Evolutionary conservation across 345 rosid genomes (phyloP), one percentile per base, ranked within the genome.

Genomic region (Populus pruinosa): DNA sequence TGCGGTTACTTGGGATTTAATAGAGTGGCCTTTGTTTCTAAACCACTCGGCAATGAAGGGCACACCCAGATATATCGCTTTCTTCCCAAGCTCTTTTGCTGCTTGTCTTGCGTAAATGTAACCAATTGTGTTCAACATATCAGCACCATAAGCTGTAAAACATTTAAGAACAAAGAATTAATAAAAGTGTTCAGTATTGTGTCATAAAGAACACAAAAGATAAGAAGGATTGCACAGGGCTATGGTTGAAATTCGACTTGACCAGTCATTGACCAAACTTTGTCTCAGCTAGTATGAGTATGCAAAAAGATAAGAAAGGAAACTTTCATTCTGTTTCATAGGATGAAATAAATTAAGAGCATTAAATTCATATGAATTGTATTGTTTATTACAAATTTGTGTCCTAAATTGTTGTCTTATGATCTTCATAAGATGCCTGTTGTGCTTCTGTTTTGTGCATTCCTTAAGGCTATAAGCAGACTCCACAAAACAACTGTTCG

Each of bases 1-100:
- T 65, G 99, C 99, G 69, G 98, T 96, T 56, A 96, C 97, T 90
- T 92, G 98, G 81, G 99, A 96, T 85, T 96, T 96, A 76, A 93
- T 90, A 76, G 82, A 88, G 73, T 94, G 99, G 59, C 98, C 99
- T 84, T 95, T 93, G 85, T 90, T 92, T 86, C 99, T 91, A 82
- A 95, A 93, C 99, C 99, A 95, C 84, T 95, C 99, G 14, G 99
- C 99, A 73, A 95, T 63, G 27, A 96, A 96, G 27, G 99, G 99
- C 78, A 93, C 90, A 74, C 98, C 98, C 44, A 95, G 85, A 80
- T 88, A 90, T 31, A 86, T 90, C 2, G 91, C 94, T 82, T 95
- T 93, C 83, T 93, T 95, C 67, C 99, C 98, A 56, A 96, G 98
- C 86, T 96, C 99, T 86, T 91, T 93, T 13, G 99, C 98, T 9